phyloP scores from a whole-genome alignment of 306 rosid genomes.

The Inga leiocalycina region DNA sequence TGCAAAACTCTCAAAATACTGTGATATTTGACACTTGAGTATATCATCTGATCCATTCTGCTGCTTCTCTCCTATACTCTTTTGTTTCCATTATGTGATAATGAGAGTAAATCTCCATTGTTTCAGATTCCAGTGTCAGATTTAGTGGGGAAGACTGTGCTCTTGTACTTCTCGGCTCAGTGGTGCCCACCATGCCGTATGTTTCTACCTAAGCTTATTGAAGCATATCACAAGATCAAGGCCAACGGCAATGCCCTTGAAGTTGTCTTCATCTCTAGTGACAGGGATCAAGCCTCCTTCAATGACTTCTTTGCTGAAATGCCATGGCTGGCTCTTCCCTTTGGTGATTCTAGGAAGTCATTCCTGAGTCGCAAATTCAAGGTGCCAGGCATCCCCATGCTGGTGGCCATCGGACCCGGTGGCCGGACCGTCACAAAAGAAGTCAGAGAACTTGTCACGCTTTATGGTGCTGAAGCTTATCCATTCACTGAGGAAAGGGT shows the following conservation, averaged over 20 bases:
- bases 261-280: slow-evolving; percentile 77
- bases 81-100: neutral
- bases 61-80: neutral
- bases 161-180: slow-evolving; percentile 85
- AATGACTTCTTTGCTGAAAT: slow-evolving; percentile 63
- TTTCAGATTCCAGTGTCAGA: slow-evolving; percentile 40
- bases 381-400: slow-evolving; percentile 66
- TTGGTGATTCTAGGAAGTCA: slow-evolving; percentile 70
- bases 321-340: slow-evolving; percentile 94
- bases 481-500: slow-evolving; percentile 68
- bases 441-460: slow-evolving; percentile 46
- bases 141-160: slow-evolving; percentile 70
- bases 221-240: slow-evolving; percentile 67
- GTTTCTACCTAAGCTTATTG: slow-evolving; percentile 70
- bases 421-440: slow-evolving; percentile 68
- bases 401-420: slow-evolving; percentile 61
- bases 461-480: slow-evolving; percentile 69
- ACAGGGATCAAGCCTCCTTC: slow-evolving; percentile 62
- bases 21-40: neutral
- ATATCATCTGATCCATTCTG: neutral
- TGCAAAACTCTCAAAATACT: neutral
- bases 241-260: slow-evolving; percentile 61
- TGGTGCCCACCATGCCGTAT: slow-evolving; percentile 86
- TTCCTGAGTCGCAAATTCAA: slow-evolving; percentile 57
- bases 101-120: neutral